These are phyloP conservation scores for Hericium erinaceus DNA, from an alignment of 768 basidiomycete species.

Conservation along the genomic window DNA sequence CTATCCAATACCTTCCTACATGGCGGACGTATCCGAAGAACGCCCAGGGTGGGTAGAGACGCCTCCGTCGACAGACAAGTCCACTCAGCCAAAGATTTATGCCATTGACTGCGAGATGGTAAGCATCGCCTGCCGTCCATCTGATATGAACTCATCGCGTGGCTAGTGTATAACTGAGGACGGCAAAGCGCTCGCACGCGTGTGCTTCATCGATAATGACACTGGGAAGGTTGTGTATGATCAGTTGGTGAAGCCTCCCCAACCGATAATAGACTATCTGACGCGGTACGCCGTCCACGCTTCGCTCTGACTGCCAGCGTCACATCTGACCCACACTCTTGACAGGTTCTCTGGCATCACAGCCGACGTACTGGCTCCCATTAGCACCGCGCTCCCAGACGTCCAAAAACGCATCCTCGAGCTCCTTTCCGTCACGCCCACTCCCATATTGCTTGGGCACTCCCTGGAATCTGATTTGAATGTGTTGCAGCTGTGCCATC, in stretches of 20 bases:
- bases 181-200: constrained; percentile 81
- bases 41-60: constrained; percentile 78
- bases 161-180: constrained; percentile 78
- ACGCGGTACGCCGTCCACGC: constrained; percentile 51
- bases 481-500: constrained; percentile 80
- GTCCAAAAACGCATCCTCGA: constrained; percentile 66
- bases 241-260: constrained; percentile 79
- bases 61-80: constrained; percentile 30
- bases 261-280: constrained; percentile 85
- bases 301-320: not conserved
- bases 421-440: constrained; percentile 47
- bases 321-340: not conserved
- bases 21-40: constrained; percentile 61
- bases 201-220: constrained; percentile 74
- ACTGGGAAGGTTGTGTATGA: constrained; percentile 75
- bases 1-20: constrained; percentile 82
- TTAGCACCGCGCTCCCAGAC: constrained; percentile 71
- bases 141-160: not conserved
- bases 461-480: constrained; percentile 92
- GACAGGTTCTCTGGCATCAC: constrained; percentile 91
- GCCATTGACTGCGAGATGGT: constrained; percentile 99
- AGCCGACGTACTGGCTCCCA: constrained; percentile 49
- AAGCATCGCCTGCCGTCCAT: no score
- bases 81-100: constrained; percentile 41
- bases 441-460: constrained; percentile 84